These are phyloP conservation scores for Oenanthe javanica DNA, from an alignment of 140 eudicot species.

Conservation along the genomic window DNA sequence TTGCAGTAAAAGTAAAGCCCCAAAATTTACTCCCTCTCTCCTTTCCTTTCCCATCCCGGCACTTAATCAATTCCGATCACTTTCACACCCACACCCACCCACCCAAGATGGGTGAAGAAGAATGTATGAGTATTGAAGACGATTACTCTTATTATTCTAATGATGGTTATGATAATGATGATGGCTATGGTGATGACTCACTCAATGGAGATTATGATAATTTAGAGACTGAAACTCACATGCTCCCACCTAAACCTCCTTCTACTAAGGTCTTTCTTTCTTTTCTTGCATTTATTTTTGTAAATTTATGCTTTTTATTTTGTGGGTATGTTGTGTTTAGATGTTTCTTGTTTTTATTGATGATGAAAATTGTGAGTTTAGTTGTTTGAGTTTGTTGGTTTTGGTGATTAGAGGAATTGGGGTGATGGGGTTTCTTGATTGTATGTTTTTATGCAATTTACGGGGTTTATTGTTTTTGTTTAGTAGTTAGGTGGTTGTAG, in stretches of 20 bases:
- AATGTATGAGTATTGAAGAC: slow-evolving; percentile 36
- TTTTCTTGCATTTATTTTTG: background rate
- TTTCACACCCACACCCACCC: no score
- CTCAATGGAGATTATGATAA: slow-evolving; percentile 26
- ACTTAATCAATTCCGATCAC: no score
- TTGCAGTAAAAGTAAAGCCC: no score
- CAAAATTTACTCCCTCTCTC: no score
- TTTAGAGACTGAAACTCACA: slow-evolving; percentile 24
- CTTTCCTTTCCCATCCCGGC: no score
- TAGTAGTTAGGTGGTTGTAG: background rate
- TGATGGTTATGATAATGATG: slow-evolving; percentile 19
- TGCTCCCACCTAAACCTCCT: slow-evolving; percentile 30
- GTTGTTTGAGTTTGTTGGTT: background rate
- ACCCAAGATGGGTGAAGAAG: slow-evolving; percentile 8
- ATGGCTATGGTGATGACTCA: slow-evolving; percentile 31
- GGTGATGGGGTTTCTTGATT: background rate
- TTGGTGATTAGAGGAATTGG: background rate
- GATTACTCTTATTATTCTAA: slow-evolving; percentile 41
- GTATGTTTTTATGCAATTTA: background rate
- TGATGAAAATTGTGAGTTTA: background rate
- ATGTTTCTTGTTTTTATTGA: background rate
- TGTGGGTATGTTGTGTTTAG: background rate
- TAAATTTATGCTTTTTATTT: background rate
- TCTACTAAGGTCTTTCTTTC: slow-evolving; percentile 33
- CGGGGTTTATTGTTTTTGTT: background rate